Evolutionary conservation across 768 basidiomycete genomes (phyloP).

Genomic region (Rhizopogon vulgaris): DNA sequence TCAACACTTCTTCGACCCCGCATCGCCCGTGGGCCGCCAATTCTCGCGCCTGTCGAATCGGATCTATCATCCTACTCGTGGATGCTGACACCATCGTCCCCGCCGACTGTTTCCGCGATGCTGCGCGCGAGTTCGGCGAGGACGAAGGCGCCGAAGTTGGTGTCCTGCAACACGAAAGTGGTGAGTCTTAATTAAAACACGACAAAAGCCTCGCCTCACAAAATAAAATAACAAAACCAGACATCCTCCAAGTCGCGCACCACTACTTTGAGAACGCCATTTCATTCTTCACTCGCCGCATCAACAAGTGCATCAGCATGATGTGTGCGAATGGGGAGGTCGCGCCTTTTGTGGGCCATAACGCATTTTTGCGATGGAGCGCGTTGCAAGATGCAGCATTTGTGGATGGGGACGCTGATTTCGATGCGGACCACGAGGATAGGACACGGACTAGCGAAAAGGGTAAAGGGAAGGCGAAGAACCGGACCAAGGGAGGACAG

Average conservation of each 20-base stretch:
- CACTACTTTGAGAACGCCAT: conserved; percentile 92
- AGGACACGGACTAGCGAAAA: neutral
- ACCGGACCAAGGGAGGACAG: conserved; percentile 32
- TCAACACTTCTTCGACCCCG: conserved; percentile 46
- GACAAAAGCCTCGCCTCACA: too few relatives aligned
- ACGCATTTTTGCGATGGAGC: conserved; percentile 86
- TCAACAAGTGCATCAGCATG: conserved; percentile 80
- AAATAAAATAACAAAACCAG: conserved; percentile 15
- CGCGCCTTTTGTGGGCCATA: conserved; percentile 76
- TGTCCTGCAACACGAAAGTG: conserved; percentile 88
- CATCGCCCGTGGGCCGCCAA: conserved; percentile 77
- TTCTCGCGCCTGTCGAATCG: conserved; percentile 66
- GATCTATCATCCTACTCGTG: conserved; percentile 74
- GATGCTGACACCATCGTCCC: conserved; percentile 89
- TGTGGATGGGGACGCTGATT: conserved; percentile 55
- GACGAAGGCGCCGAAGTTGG: conserved; percentile 59
- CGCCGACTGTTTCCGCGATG: conserved; percentile 87
- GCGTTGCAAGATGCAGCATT: conserved; percentile 85
- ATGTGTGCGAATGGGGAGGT: conserved; percentile 77
- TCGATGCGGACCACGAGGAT: conserved; percentile 19
- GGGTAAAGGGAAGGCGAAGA: conserved; percentile 60
- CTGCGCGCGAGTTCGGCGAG: conserved; percentile 77
- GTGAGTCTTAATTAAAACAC: conserved; percentile 25
- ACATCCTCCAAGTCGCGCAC: conserved; percentile 86
- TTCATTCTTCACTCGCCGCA: conserved; percentile 80